Evolutionary conservation across 2,329 filamentous ascomycete genomes (phyloP), one percentile per base, ranked within the genome.

Genomic region (Cercospora sojina): DNA sequence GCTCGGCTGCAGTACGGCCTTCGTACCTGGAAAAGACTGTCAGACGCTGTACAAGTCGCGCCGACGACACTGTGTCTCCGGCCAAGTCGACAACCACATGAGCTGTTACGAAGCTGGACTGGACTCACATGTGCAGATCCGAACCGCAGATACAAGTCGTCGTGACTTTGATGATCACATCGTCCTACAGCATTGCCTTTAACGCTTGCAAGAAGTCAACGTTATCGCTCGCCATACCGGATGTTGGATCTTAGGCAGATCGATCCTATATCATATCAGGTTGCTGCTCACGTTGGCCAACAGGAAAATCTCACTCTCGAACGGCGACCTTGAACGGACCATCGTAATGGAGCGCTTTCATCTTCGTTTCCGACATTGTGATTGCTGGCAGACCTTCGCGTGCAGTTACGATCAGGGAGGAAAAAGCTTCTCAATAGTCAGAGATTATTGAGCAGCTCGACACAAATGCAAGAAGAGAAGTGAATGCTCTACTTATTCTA

Each of bases 261-360:
- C 53, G n/a, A 57, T 57, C n/a, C 60, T 56, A 25, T 18, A 9
- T 10, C 13, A 47, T 47, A 16, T 18, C 55, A 20, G 31, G 9
- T 82, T n/a, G 35, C 25, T 18, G 7, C 56, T 7, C 32, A 60
- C 16, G 18, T 74, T 27, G 84, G 25, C 47, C 18, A 6, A 20
- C 29, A 57, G 5, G 53, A 23, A 16, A 9, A 27, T 23, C 53
- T 57, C 3, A 57, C 53, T 89, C 84, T 71, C 87, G 83, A 59
- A 90, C 84, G n/a, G 84, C 83, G 67, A 89, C 67, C 75, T 85
- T 83, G 78, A 84, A 86, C 0, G 87, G 84, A 1, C 86, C 86
- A 53, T 86, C 83, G 71, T 89, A 89, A 73, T 87, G 86, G 64
- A 89, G 81, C 10, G 86, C 87, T 77, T 87, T 87, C 87, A 88